These are phyloP conservation scores for Geosmithia putterillii DNA, from an alignment of 2,329 filamentous ascomycete species.

Conservation along the genomic window DNA sequence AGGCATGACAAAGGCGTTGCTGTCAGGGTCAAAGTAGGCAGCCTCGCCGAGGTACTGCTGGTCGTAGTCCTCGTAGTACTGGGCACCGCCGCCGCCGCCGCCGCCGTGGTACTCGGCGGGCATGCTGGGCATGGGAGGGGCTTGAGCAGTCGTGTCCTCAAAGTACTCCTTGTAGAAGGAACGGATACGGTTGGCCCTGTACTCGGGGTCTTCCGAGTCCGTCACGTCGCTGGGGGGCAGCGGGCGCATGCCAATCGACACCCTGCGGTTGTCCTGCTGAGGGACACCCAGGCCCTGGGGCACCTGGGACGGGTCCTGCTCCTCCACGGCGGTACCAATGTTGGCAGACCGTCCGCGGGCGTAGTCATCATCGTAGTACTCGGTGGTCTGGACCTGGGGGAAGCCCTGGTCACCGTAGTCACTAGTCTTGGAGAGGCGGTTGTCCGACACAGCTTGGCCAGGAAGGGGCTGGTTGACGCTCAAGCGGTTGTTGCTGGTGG, in stretches of 20 bases:
- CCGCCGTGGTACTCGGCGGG: constrained; percentile 13
- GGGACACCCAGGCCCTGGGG: constrained; percentile 37
- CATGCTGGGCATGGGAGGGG: constrained; percentile 25
- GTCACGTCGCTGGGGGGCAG: constrained; percentile 74
- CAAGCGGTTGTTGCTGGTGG: constrained; percentile 6
- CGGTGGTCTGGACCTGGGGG: constrained; percentile 15
- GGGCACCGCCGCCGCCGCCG: constrained; percentile 7
- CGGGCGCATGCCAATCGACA: constrained; percentile 68
- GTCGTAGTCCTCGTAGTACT: constrained; percentile 68
- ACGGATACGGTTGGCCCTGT: constrained; percentile 88
- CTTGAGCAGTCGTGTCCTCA: constrained; percentile 56
- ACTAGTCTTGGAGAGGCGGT: constrained; percentile 4
- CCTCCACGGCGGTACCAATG: constrained; percentile 7
- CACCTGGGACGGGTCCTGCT: constrained; percentile 13
- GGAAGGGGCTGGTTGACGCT: constrained; percentile 5
- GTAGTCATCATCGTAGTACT: constrained; percentile 19
- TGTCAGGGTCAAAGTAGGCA: constrained; percentile 52
- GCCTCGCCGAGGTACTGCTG: constrained; percentile 54
- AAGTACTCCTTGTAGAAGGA: constrained; percentile 99
- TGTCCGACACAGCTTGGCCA: constrained; percentile 2
- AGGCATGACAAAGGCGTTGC: constrained; percentile 63
- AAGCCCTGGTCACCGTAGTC: constrained; percentile 9
- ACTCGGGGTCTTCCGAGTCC: constrained; percentile 78
- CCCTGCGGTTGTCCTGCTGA: constrained; percentile 38
- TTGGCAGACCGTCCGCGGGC: constrained; percentile 15